A percentile compares a stretch with the other conserved stretches of the same genome.
These are phyloP conservation scores for Pyrus bretschneideri DNA, from an alignment of 306 rosid species.

Conservation along the genomic window DNA sequence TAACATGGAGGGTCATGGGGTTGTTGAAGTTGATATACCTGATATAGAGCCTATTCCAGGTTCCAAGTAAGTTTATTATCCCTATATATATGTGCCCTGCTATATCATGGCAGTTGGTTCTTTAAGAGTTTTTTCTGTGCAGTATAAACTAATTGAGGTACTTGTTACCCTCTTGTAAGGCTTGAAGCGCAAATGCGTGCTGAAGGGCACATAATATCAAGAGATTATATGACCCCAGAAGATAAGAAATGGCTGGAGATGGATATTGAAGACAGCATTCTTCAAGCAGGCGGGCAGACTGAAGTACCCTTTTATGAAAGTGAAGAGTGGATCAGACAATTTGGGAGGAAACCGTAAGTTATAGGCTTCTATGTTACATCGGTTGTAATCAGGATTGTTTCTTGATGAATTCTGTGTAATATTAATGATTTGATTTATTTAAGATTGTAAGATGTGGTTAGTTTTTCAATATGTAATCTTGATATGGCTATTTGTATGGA, in stretches of 20 bases:
- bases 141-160: constrained; percentile 18
- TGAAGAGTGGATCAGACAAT: constrained; percentile 61
- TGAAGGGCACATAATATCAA: constrained; percentile 60
- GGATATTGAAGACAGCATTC: constrained; percentile 83
- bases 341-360: constrained; percentile 79
- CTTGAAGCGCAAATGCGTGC: constrained; percentile 90
- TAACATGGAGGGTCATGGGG: constrained; percentile 85
- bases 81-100: background rate
- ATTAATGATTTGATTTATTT: background rate
- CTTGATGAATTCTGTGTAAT: background rate
- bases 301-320: constrained; percentile 77
- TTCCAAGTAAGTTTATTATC: constrained; percentile 66
- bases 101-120: constrained; percentile 8
- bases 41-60: constrained; percentile 85
- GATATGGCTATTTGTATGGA: background rate
- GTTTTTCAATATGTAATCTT: background rate
- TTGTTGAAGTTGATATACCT: constrained; percentile 90
- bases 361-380: background rate
- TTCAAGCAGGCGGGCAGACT: constrained; percentile 40
- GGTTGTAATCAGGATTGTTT: background rate
- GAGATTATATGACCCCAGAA: constrained; percentile 76
- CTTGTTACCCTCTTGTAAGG: constrained; percentile 38
- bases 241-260: constrained; percentile 87
- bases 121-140: background rate
- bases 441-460: background rate